Evolutionary conservation across 352 stramenopile species (phyloP), one percentile per base, ranked within the genome.

Genomic region (Globisporangium spiculum): DNA sequence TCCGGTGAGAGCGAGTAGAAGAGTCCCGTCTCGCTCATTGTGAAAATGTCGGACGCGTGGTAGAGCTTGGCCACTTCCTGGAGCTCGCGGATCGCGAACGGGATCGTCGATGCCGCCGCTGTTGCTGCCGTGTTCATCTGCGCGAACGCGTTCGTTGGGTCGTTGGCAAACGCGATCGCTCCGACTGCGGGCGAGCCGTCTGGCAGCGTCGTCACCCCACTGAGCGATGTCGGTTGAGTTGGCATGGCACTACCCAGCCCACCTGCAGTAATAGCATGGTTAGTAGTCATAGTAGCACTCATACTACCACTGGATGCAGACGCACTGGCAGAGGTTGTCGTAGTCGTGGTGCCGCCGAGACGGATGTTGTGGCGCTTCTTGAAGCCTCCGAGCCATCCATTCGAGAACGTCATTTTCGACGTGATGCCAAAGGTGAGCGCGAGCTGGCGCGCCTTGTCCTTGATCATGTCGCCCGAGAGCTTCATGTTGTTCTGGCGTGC

Each of bases 341-440:
- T 65, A 0, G 52, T 46, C 4, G 72, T 68, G 27, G 68, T 64
- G 46, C 69, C 77, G 9, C 79, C 77, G 3, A 87, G 65, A 10
- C 77, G 73, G 53, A 85, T 85, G 65, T 87, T 87, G 69, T 87
- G 79, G 18, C 80, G 70, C 72, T 88, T 86, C 70, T 90, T 88
- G 60, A 90, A 90, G 8, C 76, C 79, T 38, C 77, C 76, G 8
- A 90, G 75, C 81, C 81, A 90, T 48, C 81, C 81, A 60, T 90
- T 90, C 36, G 79, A 88, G 65, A 88, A 88, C 60, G 59, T 81
- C 72, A 87, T 84, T 26, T 69, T 87, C 12, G 69, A 76, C 16
- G 72, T 57, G 30, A 88, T 68, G 2, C 81, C 78, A 52, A 89
- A 71, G 65, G 75, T 69, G 50, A 65, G 52, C 0, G 79, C 80